Evolutionary conservation across 83 land plant species (phyloP).

Genomic region (Thuja plicata): DNA sequence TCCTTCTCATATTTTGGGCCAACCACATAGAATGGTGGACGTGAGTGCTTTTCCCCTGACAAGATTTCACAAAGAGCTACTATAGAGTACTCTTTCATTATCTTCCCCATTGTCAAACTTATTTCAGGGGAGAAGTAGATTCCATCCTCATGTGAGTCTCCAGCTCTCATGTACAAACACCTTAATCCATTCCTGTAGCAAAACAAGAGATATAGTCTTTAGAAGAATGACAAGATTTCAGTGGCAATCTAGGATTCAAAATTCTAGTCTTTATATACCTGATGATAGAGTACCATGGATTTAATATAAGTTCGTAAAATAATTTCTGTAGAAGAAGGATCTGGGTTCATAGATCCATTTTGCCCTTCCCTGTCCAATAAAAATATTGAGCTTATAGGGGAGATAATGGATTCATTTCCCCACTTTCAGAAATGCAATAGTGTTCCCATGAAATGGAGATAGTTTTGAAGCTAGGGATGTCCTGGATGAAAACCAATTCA

Average conservation of each 20-base stretch:
- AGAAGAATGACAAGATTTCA: too few relatives aligned
- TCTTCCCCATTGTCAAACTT: background rate
- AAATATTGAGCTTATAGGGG: background rate
- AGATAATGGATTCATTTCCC: background rate
- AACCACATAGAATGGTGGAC: background rate
- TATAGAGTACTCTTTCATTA: background rate
- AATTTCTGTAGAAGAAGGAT: background rate
- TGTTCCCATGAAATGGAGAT: too few relatives aligned
- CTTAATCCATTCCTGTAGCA: constrained; percentile 2
- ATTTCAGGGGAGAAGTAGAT: background rate
- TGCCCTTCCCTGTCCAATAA: too few relatives aligned
- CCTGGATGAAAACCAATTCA: background rate
- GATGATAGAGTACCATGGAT: too few relatives aligned
- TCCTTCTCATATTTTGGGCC: background rate
- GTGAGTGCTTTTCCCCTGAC: background rate
- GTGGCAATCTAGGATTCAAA: too few relatives aligned
- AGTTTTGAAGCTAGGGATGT: too few relatives aligned
- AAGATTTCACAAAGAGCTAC: constrained; percentile 9
- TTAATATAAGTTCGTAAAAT: too few relatives aligned
- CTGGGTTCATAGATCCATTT: too few relatives aligned
- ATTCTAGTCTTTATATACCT: background rate
- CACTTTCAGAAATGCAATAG: background rate
- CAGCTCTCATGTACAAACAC: constrained; percentile 12
- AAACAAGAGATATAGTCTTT: too few relatives aligned
- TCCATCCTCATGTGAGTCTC: constrained; percentile 1